A percentile compares a stretch with the other conserved stretches of the same genome.
Evolutionary conservation across 805 yeast species (phyloP).

Genomic region (Cyberlindnera mycetangii): DNA sequence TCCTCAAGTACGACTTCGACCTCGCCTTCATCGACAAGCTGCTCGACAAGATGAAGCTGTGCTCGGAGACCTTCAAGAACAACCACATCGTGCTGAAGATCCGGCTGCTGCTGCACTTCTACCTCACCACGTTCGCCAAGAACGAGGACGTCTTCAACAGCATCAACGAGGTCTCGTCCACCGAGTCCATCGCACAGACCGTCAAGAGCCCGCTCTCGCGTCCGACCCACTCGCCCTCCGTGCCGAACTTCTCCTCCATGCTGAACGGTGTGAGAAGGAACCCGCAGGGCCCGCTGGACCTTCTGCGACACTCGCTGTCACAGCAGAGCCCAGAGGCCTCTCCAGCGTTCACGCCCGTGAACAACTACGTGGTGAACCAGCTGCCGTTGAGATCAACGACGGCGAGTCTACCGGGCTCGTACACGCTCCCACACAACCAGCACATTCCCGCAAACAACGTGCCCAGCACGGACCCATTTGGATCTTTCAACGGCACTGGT

Average conservation of each 20-base stretch:
- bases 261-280: neutral
- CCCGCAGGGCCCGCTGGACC: neutral
- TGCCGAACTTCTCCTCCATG: constrained; percentile 5
- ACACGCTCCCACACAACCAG: neutral
- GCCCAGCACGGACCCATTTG: neutral
- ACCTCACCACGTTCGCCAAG: constrained; percentile 28
- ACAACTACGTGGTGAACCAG: neutral
- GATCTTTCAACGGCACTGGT: neutral
- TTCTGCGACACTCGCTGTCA: constrained; percentile 3
- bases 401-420: neutral
- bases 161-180: constrained; percentile 16
- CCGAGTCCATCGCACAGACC: constrained; percentile 16
- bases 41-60: constrained; percentile 16
- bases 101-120: constrained; percentile 25
- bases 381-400: neutral
- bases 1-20: constrained; percentile 21
- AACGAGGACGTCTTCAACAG: constrained; percentile 24
- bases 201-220: too few relatives aligned
- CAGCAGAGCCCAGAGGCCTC: neutral
- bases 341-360: neutral
- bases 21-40: constrained; percentile 14
- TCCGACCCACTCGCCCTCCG: constrained; percentile 8
- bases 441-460: neutral
- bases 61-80: constrained; percentile 16
- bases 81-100: constrained; percentile 25